phyloP scores from a whole-genome alignment of 176 grass and related monocot species.

The Triticum turgidum region DNA sequence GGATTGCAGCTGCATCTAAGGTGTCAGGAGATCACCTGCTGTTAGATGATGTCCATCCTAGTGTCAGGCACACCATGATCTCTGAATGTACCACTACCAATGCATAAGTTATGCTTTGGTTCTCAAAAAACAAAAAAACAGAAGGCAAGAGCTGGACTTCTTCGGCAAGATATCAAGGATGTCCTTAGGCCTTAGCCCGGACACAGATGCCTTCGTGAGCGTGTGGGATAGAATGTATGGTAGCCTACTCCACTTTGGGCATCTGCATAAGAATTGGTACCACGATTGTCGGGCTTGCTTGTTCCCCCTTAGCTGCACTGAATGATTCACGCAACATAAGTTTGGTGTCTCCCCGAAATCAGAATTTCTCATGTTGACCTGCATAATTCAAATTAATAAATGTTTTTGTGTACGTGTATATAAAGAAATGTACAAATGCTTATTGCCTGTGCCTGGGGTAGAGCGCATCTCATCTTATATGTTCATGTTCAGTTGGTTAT shows the following conservation, averaged over 20 bases:
- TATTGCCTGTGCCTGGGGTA: not conserved
- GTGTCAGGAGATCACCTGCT: too few species aligned
- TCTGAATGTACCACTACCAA: too few species aligned
- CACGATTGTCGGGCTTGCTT: constrained; percentile 47
- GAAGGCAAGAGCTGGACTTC: constrained; percentile 67
- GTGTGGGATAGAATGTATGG: constrained; percentile 81
- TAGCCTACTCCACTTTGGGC: too few species aligned
- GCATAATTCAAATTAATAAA: constrained; percentile 51
- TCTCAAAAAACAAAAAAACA: too few species aligned
- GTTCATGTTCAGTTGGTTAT: not conserved
- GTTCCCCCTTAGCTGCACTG: constrained; percentile 1
- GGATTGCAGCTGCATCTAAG: too few species aligned
- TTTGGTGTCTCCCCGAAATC: constrained; percentile 29
- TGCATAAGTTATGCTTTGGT: too few species aligned
- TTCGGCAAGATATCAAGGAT: constrained; percentile 86
- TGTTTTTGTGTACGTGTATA: constrained; percentile 37
- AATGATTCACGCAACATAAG: constrained; percentile 30
- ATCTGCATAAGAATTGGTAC: constrained; percentile 50
- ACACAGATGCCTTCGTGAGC: constrained; percentile 73
- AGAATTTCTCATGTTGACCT: constrained; percentile 13
- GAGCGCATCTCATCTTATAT: not conserved
- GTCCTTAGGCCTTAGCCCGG: constrained; percentile 57
- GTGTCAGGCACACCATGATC: too few species aligned
- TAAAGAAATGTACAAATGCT: constrained; percentile 42
- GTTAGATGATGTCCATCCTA: too few species aligned